Conservation (phyloP, 306 rosid species). For the Biancaea sappan region DNA sequence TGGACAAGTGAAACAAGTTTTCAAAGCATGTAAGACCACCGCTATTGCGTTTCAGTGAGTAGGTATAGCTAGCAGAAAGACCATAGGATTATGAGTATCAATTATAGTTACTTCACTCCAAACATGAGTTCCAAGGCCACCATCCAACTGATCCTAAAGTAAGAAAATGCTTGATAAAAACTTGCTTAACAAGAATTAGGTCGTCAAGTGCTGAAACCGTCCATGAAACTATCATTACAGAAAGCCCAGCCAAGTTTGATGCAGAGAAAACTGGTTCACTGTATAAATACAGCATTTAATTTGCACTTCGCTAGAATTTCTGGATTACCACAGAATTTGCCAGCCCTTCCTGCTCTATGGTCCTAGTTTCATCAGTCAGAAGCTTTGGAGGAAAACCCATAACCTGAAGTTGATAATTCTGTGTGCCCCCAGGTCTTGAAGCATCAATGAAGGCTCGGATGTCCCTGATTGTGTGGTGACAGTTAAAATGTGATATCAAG, state of each 20-base stretch:
- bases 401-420: constrained; percentile 76
- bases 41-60: background rate
- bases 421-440: constrained; percentile 65
- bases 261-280: constrained; percentile 25
- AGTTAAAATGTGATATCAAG: constrained; percentile 67
- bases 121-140: constrained; percentile 34
- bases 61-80: constrained; percentile 17
- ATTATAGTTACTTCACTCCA: constrained; percentile 6
- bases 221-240: constrained; percentile 7
- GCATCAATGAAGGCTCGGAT: constrained; percentile 74
- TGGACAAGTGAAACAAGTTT: background rate
- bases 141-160: constrained; percentile 33
- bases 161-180: constrained; percentile 26
- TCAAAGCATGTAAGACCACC: constrained; percentile 3
- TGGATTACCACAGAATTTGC: constrained; percentile 95
- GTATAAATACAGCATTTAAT: constrained; percentile 28
- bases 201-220: constrained; percentile 8
- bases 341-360: constrained; percentile 85
- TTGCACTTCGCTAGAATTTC: constrained; percentile 60
- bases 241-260: background rate
- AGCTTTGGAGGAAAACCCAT: constrained; percentile 96
- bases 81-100: background rate
- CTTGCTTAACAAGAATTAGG: constrained; percentile 17
- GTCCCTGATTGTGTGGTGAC: constrained; percentile 64
- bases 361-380: constrained; percentile 65